Evolutionary conservation across 805 yeast species (phyloP).

Genomic region (Debaryomyces tyrocola): DNA sequence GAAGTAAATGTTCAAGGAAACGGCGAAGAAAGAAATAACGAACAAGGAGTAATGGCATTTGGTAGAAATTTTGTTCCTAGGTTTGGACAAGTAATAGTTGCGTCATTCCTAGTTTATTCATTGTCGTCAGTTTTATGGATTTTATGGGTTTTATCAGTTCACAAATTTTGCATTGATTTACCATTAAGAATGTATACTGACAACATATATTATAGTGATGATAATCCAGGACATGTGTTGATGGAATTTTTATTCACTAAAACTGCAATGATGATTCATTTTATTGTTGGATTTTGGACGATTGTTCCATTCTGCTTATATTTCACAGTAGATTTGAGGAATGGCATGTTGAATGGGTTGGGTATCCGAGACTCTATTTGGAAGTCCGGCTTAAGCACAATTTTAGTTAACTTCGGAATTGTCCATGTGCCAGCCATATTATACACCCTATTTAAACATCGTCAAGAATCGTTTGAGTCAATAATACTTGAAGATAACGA

Average conservation of each 20-base stretch:
- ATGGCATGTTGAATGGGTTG: constrained; percentile 5
- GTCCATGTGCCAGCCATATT: constrained; percentile 12
- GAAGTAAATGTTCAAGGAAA: constrained; percentile 9
- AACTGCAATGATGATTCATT: constrained; percentile 12
- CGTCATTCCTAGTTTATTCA: neutral
- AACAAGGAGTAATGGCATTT: constrained; percentile 2
- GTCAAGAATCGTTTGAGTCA: constrained; percentile 1
- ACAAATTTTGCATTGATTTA: constrained; percentile 19
- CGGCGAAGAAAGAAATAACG: constrained; percentile 2
- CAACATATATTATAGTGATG: neutral
- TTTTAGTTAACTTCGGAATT: constrained; percentile 11
- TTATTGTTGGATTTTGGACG: constrained; percentile 19
- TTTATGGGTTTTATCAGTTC: constrained; percentile 19
- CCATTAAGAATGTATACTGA: constrained; percentile 13
- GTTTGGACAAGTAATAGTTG: constrained; percentile 1
- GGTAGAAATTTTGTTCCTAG: constrained; percentile 3
- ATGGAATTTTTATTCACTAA: constrained; percentile 6
- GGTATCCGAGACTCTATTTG: constrained; percentile 3
- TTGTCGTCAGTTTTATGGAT: constrained; percentile 13
- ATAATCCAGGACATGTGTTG: constrained; percentile 5
- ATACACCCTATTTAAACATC: neutral
- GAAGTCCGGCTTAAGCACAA: constrained; percentile 11
- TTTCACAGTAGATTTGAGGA: constrained; percentile 2
- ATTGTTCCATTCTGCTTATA: constrained; percentile 14
- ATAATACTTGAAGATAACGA: constrained; percentile 2